phyloP scores from a whole-genome alignment of 2,329 filamentous ascomycete species.

The Scedosporium minutisporum region DNA sequence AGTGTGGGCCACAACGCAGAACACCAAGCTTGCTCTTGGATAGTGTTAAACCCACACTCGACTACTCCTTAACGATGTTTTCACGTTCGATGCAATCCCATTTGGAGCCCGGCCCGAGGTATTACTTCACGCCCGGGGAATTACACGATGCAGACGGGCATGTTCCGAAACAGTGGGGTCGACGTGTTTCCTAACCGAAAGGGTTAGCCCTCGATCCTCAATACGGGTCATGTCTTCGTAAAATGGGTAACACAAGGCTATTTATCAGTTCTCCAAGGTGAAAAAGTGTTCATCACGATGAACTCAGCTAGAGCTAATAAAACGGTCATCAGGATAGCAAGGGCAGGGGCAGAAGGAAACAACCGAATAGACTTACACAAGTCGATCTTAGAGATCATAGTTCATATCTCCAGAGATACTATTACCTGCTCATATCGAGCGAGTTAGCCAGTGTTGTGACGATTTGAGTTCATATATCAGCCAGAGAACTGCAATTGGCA shows the following conservation, averaged over 20 bases:
- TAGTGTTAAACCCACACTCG: no score
- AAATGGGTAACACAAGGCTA: neutral
- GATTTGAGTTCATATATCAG: neutral
- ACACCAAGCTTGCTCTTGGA: no score
- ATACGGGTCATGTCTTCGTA: neutral
- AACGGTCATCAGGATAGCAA: slow-evolving; percentile 39
- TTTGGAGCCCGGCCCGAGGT: no score
- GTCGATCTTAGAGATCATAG: neutral
- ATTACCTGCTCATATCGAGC: neutral
- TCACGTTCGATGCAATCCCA: no score
- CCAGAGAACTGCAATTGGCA: neutral
- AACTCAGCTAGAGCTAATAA: slow-evolving; percentile 43
- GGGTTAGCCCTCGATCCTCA: neutral
- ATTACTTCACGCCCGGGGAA: no score
- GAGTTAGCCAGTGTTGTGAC: neutral
- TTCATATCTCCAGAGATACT: neutral
- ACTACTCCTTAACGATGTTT: no score
- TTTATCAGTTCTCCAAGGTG: slow-evolving; percentile 54
- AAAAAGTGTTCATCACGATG: slow-evolving; percentile 43
- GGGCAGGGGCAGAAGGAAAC: slow-evolving; percentile 1
- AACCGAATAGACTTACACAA: neutral
- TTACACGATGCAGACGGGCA: no score
- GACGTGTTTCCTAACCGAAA: neutral
- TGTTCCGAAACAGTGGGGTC: no score
- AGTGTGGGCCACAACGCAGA: no score